Evolutionary conservation across 352 stramenopile genomes (phyloP), one percentile per base, ranked within the genome.

Genomic region (Phytophthora rubi): DNA sequence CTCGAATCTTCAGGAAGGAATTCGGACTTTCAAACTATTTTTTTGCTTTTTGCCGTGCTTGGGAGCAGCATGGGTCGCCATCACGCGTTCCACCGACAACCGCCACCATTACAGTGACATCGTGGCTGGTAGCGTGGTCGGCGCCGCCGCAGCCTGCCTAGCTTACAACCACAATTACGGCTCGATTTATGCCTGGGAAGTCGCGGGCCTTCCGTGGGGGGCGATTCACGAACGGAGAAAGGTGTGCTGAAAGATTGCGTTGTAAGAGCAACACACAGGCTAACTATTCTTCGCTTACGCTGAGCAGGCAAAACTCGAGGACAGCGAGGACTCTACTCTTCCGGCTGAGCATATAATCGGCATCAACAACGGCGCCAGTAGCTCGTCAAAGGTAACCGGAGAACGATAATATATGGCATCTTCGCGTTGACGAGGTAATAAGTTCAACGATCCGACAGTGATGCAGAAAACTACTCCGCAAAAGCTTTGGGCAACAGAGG

Each of bases 81-180:
- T 93, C 57, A 93, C 84, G 26, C 84, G 86, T 18, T 89, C 86
- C 3, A 77, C 85, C 7, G 86, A 92, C 80, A 93, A 93, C 62
- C 90, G 86, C 62, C 86, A 93, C 53, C 83, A 93, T 62, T 93
- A 91, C 70, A 85, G 68, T 44, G 86, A 93, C 68, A 90, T 93
- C 39, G 52, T 91, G 48, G 79, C 89, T 1, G 82, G 80, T 6
- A 85, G 77, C 33, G 70, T 88, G 13, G 79, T 90, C 42, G 83
- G 83, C 2, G 69, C 59, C 26, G 66, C 80, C 0, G 57, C 72
- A 0, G 77, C 81, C 6, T 61, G 68, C 28, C 48, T 88, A 33
- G 76, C 75, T 7, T 89, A 89, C 61, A 72, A 65, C 32, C 82
- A 87, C 73, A 91, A 91, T 67, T 91, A 88, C 68, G 81, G 73